Evolutionary conservation across 2,329 filamentous ascomycete genomes (phyloP).

Genomic region (Pyrenochaeta sp.): DNA sequence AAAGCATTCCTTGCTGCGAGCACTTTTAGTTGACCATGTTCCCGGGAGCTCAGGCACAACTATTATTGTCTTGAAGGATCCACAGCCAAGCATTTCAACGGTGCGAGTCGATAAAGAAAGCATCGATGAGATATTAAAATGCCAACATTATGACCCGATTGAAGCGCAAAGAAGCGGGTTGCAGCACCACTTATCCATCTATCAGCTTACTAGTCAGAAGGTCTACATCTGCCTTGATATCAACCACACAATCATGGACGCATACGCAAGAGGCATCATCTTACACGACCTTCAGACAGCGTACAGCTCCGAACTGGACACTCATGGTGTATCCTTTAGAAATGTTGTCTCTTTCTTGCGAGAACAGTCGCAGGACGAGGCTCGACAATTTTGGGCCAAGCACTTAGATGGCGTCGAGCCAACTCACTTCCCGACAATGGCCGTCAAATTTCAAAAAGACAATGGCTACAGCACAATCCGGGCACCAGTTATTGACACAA

Average conservation of each 20-base stretch:
- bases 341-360: slow-evolving; percentile 23
- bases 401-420: too few relatives aligned
- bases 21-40: slow-evolving; percentile 21
- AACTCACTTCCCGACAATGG: too few relatives aligned
- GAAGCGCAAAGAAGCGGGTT: too few relatives aligned
- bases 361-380: slow-evolving; percentile 14
- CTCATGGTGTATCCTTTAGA: slow-evolving; percentile 15
- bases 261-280: slow-evolving; percentile 17
- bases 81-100: background rate
- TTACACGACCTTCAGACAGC: slow-evolving; percentile 20
- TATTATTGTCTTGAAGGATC: slow-evolving; percentile 19
- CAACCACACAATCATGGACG: slow-evolving; percentile 31
- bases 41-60: slow-evolving; percentile 15
- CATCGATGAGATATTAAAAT: too few relatives aligned
- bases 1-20: slow-evolving; percentile 24
- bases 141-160: too few relatives aligned
- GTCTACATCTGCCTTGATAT: slow-evolving; percentile 26
- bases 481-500: too few relatives aligned
- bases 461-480: too few relatives aligned
- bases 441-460: too few relatives aligned
- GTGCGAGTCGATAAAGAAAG: too few relatives aligned
- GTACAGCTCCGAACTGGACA: slow-evolving; percentile 17
- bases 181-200: slow-evolving; percentile 27
- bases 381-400: background rate
- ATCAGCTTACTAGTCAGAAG: slow-evolving; percentile 1